Conservation (phyloP, 2,329 filamentous ascomycete species). For the Rhynchosporium secalis region DNA sequence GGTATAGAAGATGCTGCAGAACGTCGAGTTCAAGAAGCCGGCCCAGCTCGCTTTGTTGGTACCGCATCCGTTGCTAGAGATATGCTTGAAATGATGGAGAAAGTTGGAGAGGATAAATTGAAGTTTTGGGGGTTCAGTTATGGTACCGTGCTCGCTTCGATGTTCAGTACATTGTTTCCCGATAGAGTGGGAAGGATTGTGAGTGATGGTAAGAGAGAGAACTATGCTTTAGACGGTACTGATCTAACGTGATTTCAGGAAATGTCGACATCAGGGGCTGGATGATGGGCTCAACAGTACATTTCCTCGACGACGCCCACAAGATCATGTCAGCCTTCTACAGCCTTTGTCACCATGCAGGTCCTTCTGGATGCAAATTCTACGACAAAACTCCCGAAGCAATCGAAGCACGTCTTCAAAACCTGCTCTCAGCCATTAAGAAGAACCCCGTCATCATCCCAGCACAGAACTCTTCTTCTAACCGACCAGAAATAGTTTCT, state of each 20-base stretch:
- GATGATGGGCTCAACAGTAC: constrained; percentile 41
- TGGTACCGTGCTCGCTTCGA: background rate
- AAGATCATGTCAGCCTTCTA: constrained; percentile 34
- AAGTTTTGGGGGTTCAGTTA: background rate
- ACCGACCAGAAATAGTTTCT: constrained; percentile 2
- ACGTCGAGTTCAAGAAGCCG: background rate
- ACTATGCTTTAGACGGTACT: background rate
- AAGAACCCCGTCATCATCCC: constrained; percentile 1
- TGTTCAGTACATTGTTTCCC: background rate
- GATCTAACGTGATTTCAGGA: background rate
- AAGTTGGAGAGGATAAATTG: background rate
- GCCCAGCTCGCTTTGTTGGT: constrained; percentile 10
- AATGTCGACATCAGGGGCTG: constrained; percentile 35
- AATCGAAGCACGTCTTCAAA: constrained; percentile 17
- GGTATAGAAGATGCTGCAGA: background rate
- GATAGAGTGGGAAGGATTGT: background rate
- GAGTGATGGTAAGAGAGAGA: background rate
- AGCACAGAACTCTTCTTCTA: background rate
- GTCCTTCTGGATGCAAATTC: constrained; percentile 35
- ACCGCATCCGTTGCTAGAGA: constrained; percentile 22
- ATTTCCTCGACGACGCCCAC: constrained; percentile 43
- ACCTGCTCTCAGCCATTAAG: background rate
- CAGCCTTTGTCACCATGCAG: constrained; percentile 38
- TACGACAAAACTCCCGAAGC: constrained; percentile 22
- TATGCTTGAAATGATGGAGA: constrained; percentile 20